Evolutionary conservation across 2,329 filamentous ascomycete species (phyloP).

Genomic region (Exophiala oligosperma): DNA sequence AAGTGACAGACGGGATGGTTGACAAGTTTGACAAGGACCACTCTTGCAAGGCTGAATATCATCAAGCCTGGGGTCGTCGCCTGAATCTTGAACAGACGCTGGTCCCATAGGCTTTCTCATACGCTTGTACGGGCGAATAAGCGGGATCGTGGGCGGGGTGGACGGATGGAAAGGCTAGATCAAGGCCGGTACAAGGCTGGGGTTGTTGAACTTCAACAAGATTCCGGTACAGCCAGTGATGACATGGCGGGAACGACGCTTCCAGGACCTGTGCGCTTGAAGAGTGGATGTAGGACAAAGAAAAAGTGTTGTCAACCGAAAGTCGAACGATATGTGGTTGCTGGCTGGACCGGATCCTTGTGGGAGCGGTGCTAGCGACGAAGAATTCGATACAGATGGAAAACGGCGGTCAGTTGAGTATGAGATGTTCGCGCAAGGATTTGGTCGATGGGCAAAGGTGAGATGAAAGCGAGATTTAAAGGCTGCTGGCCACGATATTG

Average conservation of each 20-base stretch:
- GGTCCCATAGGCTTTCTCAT: no score
- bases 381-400: no score
- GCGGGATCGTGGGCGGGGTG: neutral
- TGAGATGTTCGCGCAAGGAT: neutral
- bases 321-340: neutral
- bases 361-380: neutral
- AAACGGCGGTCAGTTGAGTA: neutral
- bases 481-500: no score
- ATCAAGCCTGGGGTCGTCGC: neutral
- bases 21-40: conserved; percentile 10
- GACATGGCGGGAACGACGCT: neutral
- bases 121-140: neutral
- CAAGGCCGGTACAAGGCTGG: neutral
- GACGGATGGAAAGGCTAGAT: neutral
- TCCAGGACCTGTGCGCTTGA: neutral
- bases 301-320: neutral
- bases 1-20: conserved; percentile 9
- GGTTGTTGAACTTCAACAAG: neutral
- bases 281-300: neutral
- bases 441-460: neutral
- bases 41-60: conserved; percentile 9
- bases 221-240: neutral
- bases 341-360: neutral
- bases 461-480: no score
- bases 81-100: no score